Evolutionary conservation across 345 rosid species (phyloP), one percentile per base, ranked within the genome.

Genomic region (Camelina laxa): DNA sequence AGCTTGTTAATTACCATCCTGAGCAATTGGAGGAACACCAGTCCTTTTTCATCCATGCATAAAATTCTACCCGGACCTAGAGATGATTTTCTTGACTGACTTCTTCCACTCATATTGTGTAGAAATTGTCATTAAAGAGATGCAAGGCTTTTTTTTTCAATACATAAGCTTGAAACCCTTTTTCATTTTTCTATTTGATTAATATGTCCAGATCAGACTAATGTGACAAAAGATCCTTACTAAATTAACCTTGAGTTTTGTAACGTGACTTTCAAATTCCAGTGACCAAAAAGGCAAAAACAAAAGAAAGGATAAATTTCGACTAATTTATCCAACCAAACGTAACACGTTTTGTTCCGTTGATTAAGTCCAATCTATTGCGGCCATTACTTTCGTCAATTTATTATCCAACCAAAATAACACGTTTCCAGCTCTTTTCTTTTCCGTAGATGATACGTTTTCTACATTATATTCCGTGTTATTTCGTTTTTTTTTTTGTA

Each of bases 281-380:
- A 72, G 20, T 60, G 27, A 49, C 50, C 42, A 50, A 50, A n/a
- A n/a, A n/a, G n/a, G n/a, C n/a, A n/a, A n/a, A n/a, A 49, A 4
- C n/a, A 33, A 59, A 20, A 59, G 38, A 35, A 48, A 13, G 38
- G 4, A 35, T 31, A 70, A 20, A 58, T 21, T 59, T 48, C 9
- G 15, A 16, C n/a, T 59, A 47, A 13, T 45, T 7, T 21, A 15
- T 20, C 35, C 48, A 70, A 48, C 67, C 59, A 42, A 71, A 36
- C n/a, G 12, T 16, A 24, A 47, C 58, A 70, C 67, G 67, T 47
- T 58, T 58, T 13, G 4, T 60, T 60, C 13, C 4, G 16, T 20
- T 61, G 33, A 61, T 21, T 61, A 39, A 13, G 33, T 61, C 50
- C 38, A 38, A 60, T 36, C 9, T 35, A 5, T 35, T 35, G 27